These are phyloP conservation scores for Scutellaria barbata DNA, from an alignment of 257 asterid genomes.

Conservation along the genomic window DNA sequence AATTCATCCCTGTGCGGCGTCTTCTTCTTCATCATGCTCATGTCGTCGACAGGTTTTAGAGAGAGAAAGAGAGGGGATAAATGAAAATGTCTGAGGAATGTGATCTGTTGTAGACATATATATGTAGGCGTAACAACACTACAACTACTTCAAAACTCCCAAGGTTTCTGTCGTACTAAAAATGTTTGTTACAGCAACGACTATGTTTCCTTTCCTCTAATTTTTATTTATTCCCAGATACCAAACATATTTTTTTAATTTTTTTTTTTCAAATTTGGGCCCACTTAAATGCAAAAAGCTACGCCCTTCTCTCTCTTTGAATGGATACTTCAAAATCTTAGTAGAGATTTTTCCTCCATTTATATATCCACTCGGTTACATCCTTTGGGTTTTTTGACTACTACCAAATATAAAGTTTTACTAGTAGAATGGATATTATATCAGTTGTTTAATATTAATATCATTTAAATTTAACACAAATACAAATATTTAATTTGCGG, in stretches of 20 bases:
- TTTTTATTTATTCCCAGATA: not conserved
- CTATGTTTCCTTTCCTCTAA: not conserved
- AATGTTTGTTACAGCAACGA: slow-evolving; percentile 35
- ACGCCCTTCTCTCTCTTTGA: not conserved
- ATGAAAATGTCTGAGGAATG: slow-evolving; percentile 31
- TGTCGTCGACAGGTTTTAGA: not conserved
- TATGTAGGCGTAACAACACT: slow-evolving; percentile 11
- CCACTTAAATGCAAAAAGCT: slow-evolving; percentile 17
- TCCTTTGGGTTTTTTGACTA: too few species aligned
- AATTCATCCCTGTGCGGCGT: slow-evolving; percentile 37
- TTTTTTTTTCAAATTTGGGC: slow-evolving; percentile 22
- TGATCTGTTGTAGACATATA: slow-evolving; percentile 17
- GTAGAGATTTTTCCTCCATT: slow-evolving; percentile 7
- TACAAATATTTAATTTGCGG: too few species aligned
- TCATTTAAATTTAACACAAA: too few species aligned
- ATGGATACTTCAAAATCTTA: slow-evolving; percentile 23
- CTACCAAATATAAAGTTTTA: too few species aligned
- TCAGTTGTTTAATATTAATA: too few species aligned
- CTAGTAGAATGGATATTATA: too few species aligned
- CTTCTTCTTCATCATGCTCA: slow-evolving; percentile 53
- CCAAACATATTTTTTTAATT: not conserved
- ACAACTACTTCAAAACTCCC: slow-evolving; percentile 31
- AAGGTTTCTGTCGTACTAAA: slow-evolving; percentile 27
- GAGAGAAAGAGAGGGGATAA: slow-evolving; percentile 16
- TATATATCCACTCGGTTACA: not conserved